These are phyloP conservation scores for Melaleuca alternifolia DNA, from an alignment of 345 rosid genomes.

Conservation along the genomic window DNA sequence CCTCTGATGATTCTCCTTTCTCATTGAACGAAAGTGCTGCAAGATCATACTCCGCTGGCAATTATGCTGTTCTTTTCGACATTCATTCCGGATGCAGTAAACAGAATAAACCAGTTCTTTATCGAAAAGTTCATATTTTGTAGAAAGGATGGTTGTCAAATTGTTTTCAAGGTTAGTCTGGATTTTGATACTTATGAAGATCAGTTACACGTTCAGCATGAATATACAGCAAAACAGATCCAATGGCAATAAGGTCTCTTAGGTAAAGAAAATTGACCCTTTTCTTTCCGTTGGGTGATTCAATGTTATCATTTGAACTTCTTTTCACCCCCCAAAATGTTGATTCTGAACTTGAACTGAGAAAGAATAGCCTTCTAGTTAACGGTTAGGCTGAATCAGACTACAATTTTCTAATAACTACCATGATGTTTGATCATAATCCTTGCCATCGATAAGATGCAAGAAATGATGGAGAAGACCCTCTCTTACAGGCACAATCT, in stretches of 20 bases:
- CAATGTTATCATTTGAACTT: too few species aligned
- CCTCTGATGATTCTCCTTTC: background rate
- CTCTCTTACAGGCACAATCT: too few species aligned
- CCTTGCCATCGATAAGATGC: too few species aligned
- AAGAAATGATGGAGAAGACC: too few species aligned
- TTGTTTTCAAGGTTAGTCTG: too few species aligned
- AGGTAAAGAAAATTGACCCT: background rate
- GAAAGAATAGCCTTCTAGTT: too few species aligned
- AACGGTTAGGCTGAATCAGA: too few species aligned
- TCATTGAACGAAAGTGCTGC: background rate
- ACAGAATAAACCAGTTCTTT: accelerated
- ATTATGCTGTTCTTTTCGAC: background rate
- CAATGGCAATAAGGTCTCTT: background rate
- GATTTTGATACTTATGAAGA: too few species aligned
- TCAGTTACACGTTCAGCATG: background rate
- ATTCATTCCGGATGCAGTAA: background rate
- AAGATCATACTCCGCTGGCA: background rate
- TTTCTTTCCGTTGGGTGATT: background rate
- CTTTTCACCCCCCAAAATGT: too few species aligned
- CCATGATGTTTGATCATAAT: too few species aligned
- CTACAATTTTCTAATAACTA: too few species aligned
- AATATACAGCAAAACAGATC: background rate
- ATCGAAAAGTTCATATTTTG: background rate
- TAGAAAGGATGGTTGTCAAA: background rate
- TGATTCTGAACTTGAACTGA: too few species aligned